phyloP scores from a whole-genome alignment of 371 early-diverging fungal species.

The Lichtheimia corymbifera region DNA sequence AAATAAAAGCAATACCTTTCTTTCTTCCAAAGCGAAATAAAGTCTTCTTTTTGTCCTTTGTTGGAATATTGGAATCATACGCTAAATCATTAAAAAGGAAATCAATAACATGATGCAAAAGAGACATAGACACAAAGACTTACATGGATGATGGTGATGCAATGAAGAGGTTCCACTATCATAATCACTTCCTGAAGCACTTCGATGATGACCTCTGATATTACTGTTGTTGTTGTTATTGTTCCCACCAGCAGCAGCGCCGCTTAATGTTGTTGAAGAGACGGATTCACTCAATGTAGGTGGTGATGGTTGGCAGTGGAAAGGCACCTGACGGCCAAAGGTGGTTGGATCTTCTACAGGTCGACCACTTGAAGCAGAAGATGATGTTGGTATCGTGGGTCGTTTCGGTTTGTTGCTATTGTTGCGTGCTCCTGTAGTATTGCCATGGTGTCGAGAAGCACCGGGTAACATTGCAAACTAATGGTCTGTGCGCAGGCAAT shows the following conservation, averaged over 20 bases:
- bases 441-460: constrained; percentile 1
- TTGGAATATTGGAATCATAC: constrained; percentile 11
- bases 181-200: too few relatives aligned
- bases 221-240: not conserved
- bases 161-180: too few relatives aligned
- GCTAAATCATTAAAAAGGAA: too few relatives aligned
- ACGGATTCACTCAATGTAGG: not conserved
- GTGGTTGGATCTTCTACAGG: constrained; percentile 1
- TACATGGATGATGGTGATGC: too few relatives aligned
- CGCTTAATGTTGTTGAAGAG: not conserved
- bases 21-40: constrained; percentile 34
- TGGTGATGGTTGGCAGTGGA: constrained; percentile 1
- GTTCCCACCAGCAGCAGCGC: too few relatives aligned
- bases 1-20: constrained; percentile 16
- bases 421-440: not conserved
- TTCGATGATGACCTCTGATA: too few relatives aligned
- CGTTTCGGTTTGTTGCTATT: not conserved
- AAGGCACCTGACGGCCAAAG: not conserved
- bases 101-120: too few relatives aligned
- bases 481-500: constrained; percentile 1
- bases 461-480: constrained; percentile 7
- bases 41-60: constrained; percentile 30
- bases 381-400: constrained; percentile 3
- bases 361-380: not conserved
- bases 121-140: too few relatives aligned